phyloP scores from a whole-genome alignment of 768 basidiomycete genomes.

The Tubosaeta sp. region DNA sequence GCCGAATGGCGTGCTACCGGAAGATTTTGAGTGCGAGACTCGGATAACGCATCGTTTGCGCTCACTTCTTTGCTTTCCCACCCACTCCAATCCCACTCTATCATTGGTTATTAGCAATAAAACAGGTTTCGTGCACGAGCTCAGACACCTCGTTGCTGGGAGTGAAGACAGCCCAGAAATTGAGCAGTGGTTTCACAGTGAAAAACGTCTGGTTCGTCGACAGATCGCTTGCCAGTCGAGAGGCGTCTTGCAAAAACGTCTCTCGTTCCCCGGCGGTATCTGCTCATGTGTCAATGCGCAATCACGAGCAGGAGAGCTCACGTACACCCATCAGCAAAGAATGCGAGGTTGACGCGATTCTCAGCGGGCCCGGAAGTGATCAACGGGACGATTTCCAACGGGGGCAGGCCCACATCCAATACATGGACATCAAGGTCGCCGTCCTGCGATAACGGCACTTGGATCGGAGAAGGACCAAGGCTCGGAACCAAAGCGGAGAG shows the following conservation, averaged over 20 bases:
- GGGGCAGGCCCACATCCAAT: slow-evolving; percentile 30
- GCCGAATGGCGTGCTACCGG: slow-evolving; percentile 63
- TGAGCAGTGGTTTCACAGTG: slow-evolving; percentile 69
- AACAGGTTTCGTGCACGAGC: slow-evolving; percentile 18
- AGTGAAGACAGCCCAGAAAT: slow-evolving; percentile 78
- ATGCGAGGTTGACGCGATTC: slow-evolving; percentile 72
- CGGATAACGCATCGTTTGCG: neutral
- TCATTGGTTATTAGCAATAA: slow-evolving; percentile 8
- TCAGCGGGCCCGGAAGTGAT: slow-evolving; percentile 54
- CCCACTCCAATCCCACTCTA: slow-evolving; percentile 68
- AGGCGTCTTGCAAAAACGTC: slow-evolving; percentile 66
- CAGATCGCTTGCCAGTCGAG: slow-evolving; percentile 62
- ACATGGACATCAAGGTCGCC: neutral
- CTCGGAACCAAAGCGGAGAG: slow-evolving; percentile 2
- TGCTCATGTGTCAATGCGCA: slow-evolving; percentile 24
- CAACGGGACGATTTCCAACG: slow-evolving; percentile 53
- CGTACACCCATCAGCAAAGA: slow-evolving; percentile 78
- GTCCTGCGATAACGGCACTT: slow-evolving; percentile 9
- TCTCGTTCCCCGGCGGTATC: slow-evolving; percentile 52
- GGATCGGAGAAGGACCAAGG: neutral
- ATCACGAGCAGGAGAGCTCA: slow-evolving; percentile 4
- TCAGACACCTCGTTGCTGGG: slow-evolving; percentile 62
- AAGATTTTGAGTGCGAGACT: neutral
- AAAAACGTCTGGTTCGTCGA: slow-evolving; percentile 73
- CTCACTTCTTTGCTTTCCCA: slow-evolving; percentile 66